Conservation (phyloP, 805 yeast species). For the Pichia rugopelliculosa region DNA sequence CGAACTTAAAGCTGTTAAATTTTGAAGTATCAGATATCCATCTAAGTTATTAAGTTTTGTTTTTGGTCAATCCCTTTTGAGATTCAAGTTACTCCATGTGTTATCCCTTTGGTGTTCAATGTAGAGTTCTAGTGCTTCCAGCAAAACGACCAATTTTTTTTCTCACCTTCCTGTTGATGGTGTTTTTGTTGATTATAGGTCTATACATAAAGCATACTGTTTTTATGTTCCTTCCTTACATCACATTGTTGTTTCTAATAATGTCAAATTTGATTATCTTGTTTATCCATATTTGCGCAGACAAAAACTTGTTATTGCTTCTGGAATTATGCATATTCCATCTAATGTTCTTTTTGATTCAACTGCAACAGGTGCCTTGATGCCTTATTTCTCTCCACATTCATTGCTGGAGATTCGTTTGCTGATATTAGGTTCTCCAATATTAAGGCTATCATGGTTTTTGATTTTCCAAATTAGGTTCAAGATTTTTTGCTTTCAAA, state of each 20-base stretch:
- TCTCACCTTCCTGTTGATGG: constrained; percentile 1
- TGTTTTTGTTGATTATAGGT: constrained; percentile 5
- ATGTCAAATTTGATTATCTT: background rate
- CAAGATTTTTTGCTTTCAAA: background rate
- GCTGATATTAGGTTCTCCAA: background rate
- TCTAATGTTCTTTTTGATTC: background rate
- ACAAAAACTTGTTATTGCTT: background rate
- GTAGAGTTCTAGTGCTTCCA: background rate
- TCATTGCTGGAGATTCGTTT: background rate
- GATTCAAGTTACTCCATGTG: background rate
- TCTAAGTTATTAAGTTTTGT: background rate
- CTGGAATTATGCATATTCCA: background rate
- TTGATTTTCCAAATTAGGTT: constrained; percentile 1
- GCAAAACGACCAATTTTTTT: constrained; percentile 1
- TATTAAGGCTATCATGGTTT: too few species aligned
- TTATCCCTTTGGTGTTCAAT: constrained; percentile 1
- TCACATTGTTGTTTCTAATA: constrained; percentile 13
- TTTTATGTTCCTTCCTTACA: background rate
- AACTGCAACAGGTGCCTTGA: background rate
- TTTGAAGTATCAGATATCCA: constrained; percentile 1
- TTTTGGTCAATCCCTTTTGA: background rate
- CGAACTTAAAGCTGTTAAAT: constrained; percentile 1
- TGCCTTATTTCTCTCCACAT: too few species aligned
- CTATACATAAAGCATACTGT: constrained; percentile 3
- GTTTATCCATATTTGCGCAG: background rate